Percentiles rank a stretch among this genome's conserved stretches.
phyloP scores from a whole-genome alignment of 441 rosid genomes.

The Euphorbia celastroides region DNA sequence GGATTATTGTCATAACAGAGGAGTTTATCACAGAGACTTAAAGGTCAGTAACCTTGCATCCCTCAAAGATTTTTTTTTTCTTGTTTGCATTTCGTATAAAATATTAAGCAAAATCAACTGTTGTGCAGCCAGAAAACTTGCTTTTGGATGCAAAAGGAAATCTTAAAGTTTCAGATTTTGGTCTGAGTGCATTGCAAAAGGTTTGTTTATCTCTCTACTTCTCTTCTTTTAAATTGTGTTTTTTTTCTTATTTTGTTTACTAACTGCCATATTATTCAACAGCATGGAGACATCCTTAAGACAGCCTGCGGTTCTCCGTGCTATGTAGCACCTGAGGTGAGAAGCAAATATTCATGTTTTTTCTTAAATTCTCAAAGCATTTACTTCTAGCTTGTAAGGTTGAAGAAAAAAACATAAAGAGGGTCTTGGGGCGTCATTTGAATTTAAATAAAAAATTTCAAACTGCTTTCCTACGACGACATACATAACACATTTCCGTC shows the following conservation, averaged over 20 bases:
- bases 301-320: slow-evolving; percentile 94
- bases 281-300: slow-evolving; percentile 72
- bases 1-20: slow-evolving; percentile 79
- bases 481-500: too few relatives aligned
- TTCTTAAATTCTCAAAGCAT: background rate
- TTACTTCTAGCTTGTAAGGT: background rate
- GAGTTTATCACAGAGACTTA: slow-evolving; percentile 84
- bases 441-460: background rate
- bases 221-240: background rate
- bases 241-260: slow-evolving; percentile 3
- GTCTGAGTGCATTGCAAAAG: slow-evolving; percentile 71
- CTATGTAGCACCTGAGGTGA: slow-evolving; percentile 92
- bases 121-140: slow-evolving; percentile 76
- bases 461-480: too few relatives aligned
- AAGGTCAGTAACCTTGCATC: slow-evolving; percentile 40
- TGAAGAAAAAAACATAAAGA: too few relatives aligned
- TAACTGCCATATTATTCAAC: slow-evolving; percentile 21
- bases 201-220: slow-evolving; percentile 24
- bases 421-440: background rate
- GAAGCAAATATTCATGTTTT: slow-evolving; percentile 4
- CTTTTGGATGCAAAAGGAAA: slow-evolving; percentile 64
- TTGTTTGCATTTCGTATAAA: too few relatives aligned
- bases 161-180: slow-evolving; percentile 80
- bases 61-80: background rate
- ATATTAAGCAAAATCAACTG: too few relatives aligned